These are phyloP conservation scores for Pyrenophora tritici-repentis DNA, from an alignment of 2,329 filamentous ascomycete species.

Conservation along the genomic window DNA sequence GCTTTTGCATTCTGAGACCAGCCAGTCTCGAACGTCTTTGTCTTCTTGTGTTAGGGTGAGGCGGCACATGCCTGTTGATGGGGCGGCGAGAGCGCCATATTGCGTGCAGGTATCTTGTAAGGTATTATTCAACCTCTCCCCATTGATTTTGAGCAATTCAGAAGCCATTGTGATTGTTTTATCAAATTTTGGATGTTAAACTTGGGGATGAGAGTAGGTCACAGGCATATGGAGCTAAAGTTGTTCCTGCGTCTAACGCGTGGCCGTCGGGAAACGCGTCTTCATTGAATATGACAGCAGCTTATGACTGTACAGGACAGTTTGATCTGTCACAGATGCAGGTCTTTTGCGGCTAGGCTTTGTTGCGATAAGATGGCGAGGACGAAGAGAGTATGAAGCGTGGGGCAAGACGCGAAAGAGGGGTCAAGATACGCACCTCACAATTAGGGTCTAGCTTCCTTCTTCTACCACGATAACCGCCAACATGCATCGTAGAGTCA, in stretches of 20 bases:
- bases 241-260: neutral
- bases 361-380: constrained; percentile 26
- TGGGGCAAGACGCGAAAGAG: constrained; percentile 25
- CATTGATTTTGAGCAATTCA: constrained; percentile 24
- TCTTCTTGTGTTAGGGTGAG: constrained; percentile 59
- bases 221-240: neutral
- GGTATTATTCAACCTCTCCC: constrained; percentile 28
- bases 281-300: constrained; percentile 12
- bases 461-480: constrained; percentile 9
- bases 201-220: no score
- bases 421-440: constrained; percentile 31
- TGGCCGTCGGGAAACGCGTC: constrained; percentile 16
- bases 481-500: constrained; percentile 2
- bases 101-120: constrained; percentile 34
- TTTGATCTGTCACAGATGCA: constrained; percentile 1
- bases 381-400: constrained; percentile 10
- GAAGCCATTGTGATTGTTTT: constrained; percentile 8
- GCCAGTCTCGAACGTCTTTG: constrained; percentile 38
- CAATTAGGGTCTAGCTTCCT: constrained; percentile 21
- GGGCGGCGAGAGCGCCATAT: constrained; percentile 33
- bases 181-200: no score
- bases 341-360: constrained; percentile 8
- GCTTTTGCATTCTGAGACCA: constrained; percentile 32
- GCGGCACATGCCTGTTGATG: constrained; percentile 71
- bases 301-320: constrained; percentile 20